Evolutionary conservation across 2,329 filamentous ascomycete genomes (phyloP), one percentile per base, ranked within the genome.

Genomic region (Penicillium oxalicum): DNA sequence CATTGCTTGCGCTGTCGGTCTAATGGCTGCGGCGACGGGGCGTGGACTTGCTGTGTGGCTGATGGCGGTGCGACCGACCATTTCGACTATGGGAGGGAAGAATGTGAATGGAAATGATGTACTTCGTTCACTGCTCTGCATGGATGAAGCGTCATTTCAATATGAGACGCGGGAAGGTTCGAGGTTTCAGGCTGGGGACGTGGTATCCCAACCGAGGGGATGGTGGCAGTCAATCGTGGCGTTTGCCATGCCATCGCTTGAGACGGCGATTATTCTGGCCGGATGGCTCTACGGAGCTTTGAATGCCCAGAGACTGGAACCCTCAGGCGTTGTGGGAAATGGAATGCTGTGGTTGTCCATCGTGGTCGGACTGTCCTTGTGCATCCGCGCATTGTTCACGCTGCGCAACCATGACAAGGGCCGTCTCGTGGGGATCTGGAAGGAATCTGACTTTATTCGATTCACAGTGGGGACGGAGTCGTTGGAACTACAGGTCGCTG

Each of bases 21-120:
- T 45, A 7, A 45, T 45, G 43, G 43, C 43, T 26, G 43, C 43
- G 9, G 43, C 43, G 9, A 45, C 43, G 11, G 43, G 43, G 13
- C 33, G 43, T 12, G 43, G 43, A 1, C 43, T 45, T 9, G 43
- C 43, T 9, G 43, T 45, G 6, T 45, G 43, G 33, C 24, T 45
- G 13, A 45, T 45, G 43, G 25, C 43, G 4, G 43, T 45, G 43
- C 33, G 43, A 13, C 43, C 43, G 9, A 45, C 33, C 4, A 34
- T 45, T 13, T 18, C 43, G 34, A 45, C 43, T 5, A 45, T 45
- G 43, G 43, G 43, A 5, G 43, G 34, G 13, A 45, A 45, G 18
- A 26, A 45, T 18, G 43, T 45, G 9, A 45, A 39, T 8, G 34
- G 43, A n/a, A 45, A 45, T 9, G 43, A 45, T 24, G 37, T 45